Base-by-base conservation (phyloP, 139 green algal genomes). In the Chlorella ohadii region DNA sequence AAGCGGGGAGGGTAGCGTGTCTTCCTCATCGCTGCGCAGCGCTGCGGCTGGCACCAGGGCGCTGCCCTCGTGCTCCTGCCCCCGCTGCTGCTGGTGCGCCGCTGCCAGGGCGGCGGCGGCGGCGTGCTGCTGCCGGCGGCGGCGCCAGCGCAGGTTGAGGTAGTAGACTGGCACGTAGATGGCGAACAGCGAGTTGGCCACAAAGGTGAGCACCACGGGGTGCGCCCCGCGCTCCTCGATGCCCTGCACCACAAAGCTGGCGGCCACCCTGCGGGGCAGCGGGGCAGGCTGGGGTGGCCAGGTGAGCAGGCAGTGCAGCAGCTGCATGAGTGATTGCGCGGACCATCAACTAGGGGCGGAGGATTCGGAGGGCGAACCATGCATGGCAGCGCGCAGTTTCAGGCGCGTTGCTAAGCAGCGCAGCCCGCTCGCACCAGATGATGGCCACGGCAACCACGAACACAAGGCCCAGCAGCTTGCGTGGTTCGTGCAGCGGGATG, bases 141-240 rank as follows among this genome's bases (percentile, higher is more conserved):
- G 63, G 25, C 39, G 44, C 44, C 38, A 55, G 51, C 75, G 66
- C 56, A 81, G 36, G 81, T 87, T 85, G 39, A 90, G 12, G 27
- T 86, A 88, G 59, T 93, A 87, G 11, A 98, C 20, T 7, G 95
- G 95, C 28, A 98, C 84, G 71, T 95, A 97, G 25, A 98, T 27
- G 3, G 94, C 87, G 87, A 98, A 98, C 9, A 98, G 76, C 36
- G 88, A 92, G 83, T 97, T 98, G 47, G 94, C 93, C 20, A 98
- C 91, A 88, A 96, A 98, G 1, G 96, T 97, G 3, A 98, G 86
- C 47, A 97, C 71, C 15, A 96, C 92, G 9, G 96, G 91, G 27
- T 92, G 75, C 23, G 97, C 72, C 23, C 95, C 94, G 11, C 64
- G 68, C 44, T 33, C 70, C 59, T 95, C 87, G 20, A 95, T 71